Base-by-base conservation (phyloP, 176 grass and related monocot species). In the Musa schizocarpa region DNA sequence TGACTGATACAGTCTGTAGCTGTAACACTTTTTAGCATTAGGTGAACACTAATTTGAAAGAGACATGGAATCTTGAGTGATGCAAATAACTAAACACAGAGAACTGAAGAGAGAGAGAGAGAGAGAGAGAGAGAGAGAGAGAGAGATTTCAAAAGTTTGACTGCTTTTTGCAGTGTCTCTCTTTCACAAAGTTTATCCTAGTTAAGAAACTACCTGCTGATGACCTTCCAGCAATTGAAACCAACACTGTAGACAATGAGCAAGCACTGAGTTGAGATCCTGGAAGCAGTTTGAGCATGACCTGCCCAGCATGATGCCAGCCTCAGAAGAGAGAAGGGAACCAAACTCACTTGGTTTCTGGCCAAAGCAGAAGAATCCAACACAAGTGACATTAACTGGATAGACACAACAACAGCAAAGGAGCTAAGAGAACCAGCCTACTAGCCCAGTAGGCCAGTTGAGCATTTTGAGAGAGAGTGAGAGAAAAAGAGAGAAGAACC, bases 311-410 rank as follows among this genome's bases (percentile, higher is more conserved):
- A 64, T 64, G 62, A 8, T 23, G 24, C 9, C 69, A 65, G 9
- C 23, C 63, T 27, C 10, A 27, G 23, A 65, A 13, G 63, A 65
- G 63, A 27, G 34, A 6, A 43, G 34, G 5, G 63, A 65, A 65
- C 63, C 63, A 54, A 12, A 50, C 50, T 52, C 4, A 11, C 68
- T 71, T 71, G n/a, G 68, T 71, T 51, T 71, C 68, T 53, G 49
- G 50, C 70, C 50, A 72, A 72, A 72, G 51, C 52, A 25, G 26
- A n/a, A 72, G 24, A 53, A 53, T 51, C 50, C 70, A 72, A 23
- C 10, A 23, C 19, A 72, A 54, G 70, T 53, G 20, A 13, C 53
- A 72, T 53, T 53, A 22, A 53, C 24, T 72, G 48, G 50, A 54
- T 51, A 11, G 70, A 53, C 24, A 22, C 21, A 25, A 22, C 21